These are phyloP conservation scores for Nicotiana tabacum DNA, from an alignment of 257 asterid genomes.

Conservation along the genomic window DNA sequence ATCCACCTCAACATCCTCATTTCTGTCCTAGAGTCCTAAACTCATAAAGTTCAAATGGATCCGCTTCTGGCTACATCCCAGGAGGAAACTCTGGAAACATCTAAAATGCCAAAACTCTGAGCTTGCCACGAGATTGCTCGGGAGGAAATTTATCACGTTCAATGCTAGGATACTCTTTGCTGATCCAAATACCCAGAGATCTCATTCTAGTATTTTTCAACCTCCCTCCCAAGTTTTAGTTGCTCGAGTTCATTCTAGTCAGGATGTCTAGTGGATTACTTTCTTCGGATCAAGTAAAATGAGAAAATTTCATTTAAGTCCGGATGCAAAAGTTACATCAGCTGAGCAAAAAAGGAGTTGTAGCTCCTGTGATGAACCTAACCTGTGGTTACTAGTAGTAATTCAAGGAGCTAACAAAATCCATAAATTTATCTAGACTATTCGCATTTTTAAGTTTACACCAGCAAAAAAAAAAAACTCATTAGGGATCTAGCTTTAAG, in stretches of 20 bases:
- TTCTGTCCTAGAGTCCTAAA: background rate
- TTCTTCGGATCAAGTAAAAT: background rate
- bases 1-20: too few species aligned
- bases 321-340: background rate
- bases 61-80: background rate
- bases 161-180: background rate
- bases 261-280: background rate
- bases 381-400: background rate
- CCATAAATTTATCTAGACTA: background rate
- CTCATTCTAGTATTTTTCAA: background rate
- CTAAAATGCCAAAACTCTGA: background rate
- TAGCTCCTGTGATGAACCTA: background rate
- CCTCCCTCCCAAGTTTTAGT: background rate
- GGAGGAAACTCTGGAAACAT: background rate
- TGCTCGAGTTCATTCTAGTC: constrained; percentile 1
- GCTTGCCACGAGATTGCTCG: background rate
- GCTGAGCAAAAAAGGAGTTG: background rate
- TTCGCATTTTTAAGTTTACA: background rate
- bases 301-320: background rate
- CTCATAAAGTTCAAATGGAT: background rate
- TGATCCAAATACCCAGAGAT: background rate
- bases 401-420: background rate
- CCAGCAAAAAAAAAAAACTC: background rate
- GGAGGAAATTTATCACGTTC: background rate
- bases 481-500: background rate